Conservation (phyloP, 108 stramenopile genomes). For the Cyclotella baltica region DNA sequence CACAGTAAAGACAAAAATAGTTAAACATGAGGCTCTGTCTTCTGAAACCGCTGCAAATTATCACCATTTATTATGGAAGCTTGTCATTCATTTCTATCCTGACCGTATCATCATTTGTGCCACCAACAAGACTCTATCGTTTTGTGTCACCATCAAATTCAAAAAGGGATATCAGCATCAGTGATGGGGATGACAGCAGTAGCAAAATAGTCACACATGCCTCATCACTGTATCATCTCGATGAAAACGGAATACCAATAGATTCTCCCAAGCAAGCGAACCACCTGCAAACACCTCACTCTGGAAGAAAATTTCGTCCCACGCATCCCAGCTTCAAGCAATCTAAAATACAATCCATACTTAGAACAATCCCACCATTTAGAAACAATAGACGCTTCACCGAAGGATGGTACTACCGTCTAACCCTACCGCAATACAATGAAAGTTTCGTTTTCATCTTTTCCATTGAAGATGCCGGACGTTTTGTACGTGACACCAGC, state of each 20-base stretch:
- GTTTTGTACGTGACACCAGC: not conserved
- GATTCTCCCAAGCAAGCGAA: not conserved
- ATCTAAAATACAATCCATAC: constrained; percentile 7
- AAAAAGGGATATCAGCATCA: not conserved
- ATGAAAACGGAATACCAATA: constrained; percentile 33
- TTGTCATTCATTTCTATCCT: not conserved
- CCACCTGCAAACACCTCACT: constrained; percentile 74
- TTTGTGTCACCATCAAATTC: not conserved
- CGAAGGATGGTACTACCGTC: constrained; percentile 92
- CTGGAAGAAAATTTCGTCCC: constrained; percentile 81
- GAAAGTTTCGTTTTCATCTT: constrained; percentile 86
- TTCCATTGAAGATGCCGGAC: constrained; percentile 84
- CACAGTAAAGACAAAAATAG: too few species aligned
- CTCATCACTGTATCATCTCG: constrained; percentile 22
- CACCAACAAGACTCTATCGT: not conserved
- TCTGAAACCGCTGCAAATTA: too few species aligned
- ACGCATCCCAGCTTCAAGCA: constrained; percentile 62
- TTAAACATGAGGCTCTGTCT: too few species aligned
- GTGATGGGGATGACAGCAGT: not conserved
- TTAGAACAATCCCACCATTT: not conserved
- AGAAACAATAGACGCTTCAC: constrained; percentile 72
- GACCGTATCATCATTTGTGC: not conserved
- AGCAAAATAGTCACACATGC: not conserved
- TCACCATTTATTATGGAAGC: not conserved
- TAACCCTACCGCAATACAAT: constrained; percentile 72